Evolutionary conservation across 2,329 filamentous ascomycete genomes (phyloP), one percentile per base, ranked within the genome.

Genomic region (Aureobasidium subglaciale): DNA sequence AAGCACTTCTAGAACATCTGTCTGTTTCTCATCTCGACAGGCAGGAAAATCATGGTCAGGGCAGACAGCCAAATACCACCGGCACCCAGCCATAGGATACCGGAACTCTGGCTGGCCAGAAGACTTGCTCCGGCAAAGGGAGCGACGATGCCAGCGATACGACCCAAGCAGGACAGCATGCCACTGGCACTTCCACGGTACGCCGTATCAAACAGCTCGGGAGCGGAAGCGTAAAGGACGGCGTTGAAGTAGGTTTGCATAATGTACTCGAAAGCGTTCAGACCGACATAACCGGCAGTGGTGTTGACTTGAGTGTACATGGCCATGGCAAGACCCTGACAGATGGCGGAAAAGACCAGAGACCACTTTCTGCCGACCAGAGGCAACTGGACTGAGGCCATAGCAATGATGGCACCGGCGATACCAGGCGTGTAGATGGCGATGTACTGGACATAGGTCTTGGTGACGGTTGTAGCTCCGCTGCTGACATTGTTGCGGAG

Each of bases 91-190:
- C 52, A 55, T n/a, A 55, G 37, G 9, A 55, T 55, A 20, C 52
- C 52, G 1, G 38, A 32, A 16, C 52, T 55, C 5, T 46, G 18
- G 4, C 3, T 15, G 13, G 52, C 52, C 7, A 55, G 37, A 8
- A 43, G 18, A 37, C 9, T 53, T 18, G 27, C 49, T 37, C 78
- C 79, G 53, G 80, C 79, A 34, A 83, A 62, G 0, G 81, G 81
- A 34, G 77, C 79, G 15, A 83, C 73, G 41, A 84, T 83, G 9
- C 78, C 77, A 60, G 81, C 81, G 22, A 83, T 54, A 2, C 81
- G 66, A 1, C 81, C 81, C 78, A 78, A 82, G 62, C 82, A 83
- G 58, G 77, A 78, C 2, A 80, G 78, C 11, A 82, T 59, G 0
- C 81, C 81, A 60, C 76, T 78, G 0, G 81, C 70, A 0, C 76